These are phyloP conservation scores for Drosera capensis DNA, from an alignment of 148 eudicot species.

Conservation along the genomic window DNA sequence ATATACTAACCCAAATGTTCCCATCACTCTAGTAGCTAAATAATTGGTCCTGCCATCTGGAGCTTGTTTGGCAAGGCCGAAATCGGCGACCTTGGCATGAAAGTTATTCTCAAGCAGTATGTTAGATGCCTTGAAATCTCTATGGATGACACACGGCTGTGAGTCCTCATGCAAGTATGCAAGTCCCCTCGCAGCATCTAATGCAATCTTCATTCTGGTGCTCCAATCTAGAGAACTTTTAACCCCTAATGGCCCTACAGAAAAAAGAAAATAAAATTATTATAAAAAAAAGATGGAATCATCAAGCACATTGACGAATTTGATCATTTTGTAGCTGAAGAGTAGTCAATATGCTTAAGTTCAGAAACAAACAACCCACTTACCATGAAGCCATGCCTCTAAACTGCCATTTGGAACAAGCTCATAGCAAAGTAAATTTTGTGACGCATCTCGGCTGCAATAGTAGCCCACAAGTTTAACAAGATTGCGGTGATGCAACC, in stretches of 20 bases:
- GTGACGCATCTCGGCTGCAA: slow-evolving; percentile 69
- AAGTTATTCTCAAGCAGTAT: slow-evolving; percentile 87
- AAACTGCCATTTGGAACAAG: slow-evolving; percentile 93
- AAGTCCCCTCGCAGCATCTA: slow-evolving; percentile 97
- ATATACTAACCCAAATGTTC: slow-evolving; percentile 87
- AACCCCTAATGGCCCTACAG: slow-evolving; percentile 66
- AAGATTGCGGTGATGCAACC: slow-evolving; percentile 94
- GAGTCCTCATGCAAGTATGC: slow-evolving; percentile 97
- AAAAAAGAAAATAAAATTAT: slow-evolving; percentile 3
- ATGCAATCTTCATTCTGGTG: slow-evolving; percentile 90
- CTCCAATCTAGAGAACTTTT: slow-evolving; percentile 94
- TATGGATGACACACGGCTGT: slow-evolving; percentile 88
- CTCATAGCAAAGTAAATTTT: slow-evolving; percentile 88
- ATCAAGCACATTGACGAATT: too few relatives aligned
- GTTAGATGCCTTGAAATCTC: slow-evolving; percentile 96
- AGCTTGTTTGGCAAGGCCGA: slow-evolving; percentile 92
- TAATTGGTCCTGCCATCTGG: slow-evolving; percentile 80
- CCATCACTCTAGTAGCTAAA: slow-evolving; percentile 94
- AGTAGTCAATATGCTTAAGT: too few relatives aligned
- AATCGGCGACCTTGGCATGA: slow-evolving; percentile 92
- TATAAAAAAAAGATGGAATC: neutral
- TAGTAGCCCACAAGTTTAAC: slow-evolving; percentile 92
- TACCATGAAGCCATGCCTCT: slow-evolving; percentile 98
- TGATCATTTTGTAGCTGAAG: too few relatives aligned
- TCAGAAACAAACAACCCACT: slow-evolving; percentile 4